Base-by-base conservation (phyloP, 805 yeast species). In the Candida glaebosa region DNA sequence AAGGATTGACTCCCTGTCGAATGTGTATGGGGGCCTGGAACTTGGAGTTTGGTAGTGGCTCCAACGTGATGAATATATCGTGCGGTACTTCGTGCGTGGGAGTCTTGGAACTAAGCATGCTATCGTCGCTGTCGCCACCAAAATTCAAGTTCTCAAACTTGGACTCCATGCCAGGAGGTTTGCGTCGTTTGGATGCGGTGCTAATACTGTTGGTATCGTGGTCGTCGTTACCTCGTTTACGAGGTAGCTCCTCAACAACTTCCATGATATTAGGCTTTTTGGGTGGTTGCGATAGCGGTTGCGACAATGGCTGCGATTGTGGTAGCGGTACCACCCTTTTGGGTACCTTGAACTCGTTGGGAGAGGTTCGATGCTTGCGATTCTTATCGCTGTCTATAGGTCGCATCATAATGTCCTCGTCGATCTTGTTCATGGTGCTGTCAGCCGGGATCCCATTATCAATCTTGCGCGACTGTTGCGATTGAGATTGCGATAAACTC, bases 401-500 rank as follows among this genome's bases (percentile, higher is more conserved):
- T 38, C 74, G 50, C 51, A 63, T 53, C 74, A 69, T 67, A 24
- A 69, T 55, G 43, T 69, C 72, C 43, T 68, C 71, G 41, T 69
- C 73, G 16, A 69, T 55, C 49, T 63, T 63, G 44, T 67, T 67
- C 51, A 67, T 57, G 9, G 70, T 62, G 1, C 65, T 57, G 33
- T 57, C 59, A 9, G 56, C 47, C 3, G 63, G 62, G 9, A 67
- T 50, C 12, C 72, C 73, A 40, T 60, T 63, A 32, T 69, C 74
- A 17, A 68, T 60, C 43, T 63, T 69, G 10, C 75, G 57, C 15
- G 61, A 75, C 51, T 82, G 87, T 52, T 82, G 87, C 1, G 86
- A 80, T 47, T 82, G 81, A 9, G 86, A 81, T 54, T 82, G 87
- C 3, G 87, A 81, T 39, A 84, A 61, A 48, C 87, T 81, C 2